Evolutionary conservation across 345 rosid genomes (phyloP), one percentile per base, ranked within the genome.

Genomic region (Syzygium aqueum): DNA sequence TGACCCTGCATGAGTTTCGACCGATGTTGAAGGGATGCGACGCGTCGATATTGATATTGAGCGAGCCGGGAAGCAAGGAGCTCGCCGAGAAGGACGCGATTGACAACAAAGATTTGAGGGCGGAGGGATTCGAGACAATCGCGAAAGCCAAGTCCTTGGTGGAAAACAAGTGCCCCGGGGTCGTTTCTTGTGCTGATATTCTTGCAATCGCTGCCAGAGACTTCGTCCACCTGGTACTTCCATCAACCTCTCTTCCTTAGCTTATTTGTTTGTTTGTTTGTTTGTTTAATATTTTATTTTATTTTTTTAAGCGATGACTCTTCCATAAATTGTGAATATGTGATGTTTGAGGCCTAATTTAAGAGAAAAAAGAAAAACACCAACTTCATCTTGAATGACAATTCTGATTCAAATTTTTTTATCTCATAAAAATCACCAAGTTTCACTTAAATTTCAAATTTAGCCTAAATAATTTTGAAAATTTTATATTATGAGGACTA

Each of bases 121-220:
- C 17, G 80, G 98, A 97, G 77, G 98, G 93, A 27, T 96, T 95
- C 89, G 95, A 93, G 77, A 92, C 88, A 4, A 87, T 97, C 82
- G 89, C 63, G 17, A 92, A 91, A 84, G 98, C 99, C 80, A 96
- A 96, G 90, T 89, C 94, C 52, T 53, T 95, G 90, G 94, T 97
- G 84, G 99, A 97, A 87, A 93, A 90, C 89, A 94, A 93, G 51
- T 97, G 98, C 87, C 99, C 98, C 77, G 94, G 94, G 51, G 92
- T 92, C 77, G 98, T 97, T 59, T 97, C 99, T 49, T 96, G 99
- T 87, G 94, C 99, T 50, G 97, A 96, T 87, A 95, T 96, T 88
- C 98, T 96, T 51, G 96, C 98, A 51, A 92, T 97, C 53, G 94
- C 98, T 23, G 95, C 98, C 87, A 92, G 99, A 91, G 98, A 97